A percentile compares a stretch with the other conserved stretches of the same genome.
These are phyloP conservation scores for Solanum verrucosum DNA, from an alignment of 257 asterid genomes.

Conservation along the genomic window DNA sequence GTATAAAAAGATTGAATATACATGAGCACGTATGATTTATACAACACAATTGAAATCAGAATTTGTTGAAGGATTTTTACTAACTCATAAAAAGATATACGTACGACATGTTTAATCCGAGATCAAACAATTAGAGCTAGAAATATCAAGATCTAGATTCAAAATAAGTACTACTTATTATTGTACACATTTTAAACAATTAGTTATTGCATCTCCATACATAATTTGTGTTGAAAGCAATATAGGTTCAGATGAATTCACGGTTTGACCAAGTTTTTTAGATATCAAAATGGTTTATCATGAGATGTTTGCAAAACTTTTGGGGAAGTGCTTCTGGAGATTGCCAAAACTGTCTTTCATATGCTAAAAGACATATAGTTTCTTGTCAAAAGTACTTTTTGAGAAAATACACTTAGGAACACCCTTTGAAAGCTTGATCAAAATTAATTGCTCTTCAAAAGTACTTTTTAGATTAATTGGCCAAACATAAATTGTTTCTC, in stretches of 20 bases:
- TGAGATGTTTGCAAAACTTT: not conserved
- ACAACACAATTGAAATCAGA: not conserved
- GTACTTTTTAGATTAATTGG: not conserved
- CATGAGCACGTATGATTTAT: not conserved
- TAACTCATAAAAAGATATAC: not conserved
- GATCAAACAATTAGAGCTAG: not conserved
- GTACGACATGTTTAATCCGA: not conserved
- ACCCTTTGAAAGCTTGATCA: not conserved
- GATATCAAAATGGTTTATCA: not conserved
- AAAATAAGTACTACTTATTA: not conserved
- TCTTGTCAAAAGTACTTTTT: too few species aligned
- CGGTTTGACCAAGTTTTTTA: not conserved
- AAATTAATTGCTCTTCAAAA: not conserved
- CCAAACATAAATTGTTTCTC: not conserved
- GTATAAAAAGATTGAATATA: not conserved
- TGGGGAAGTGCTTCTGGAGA: not conserved
- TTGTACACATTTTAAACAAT: not conserved
- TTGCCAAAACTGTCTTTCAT: not conserved
- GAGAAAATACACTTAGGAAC: not conserved
- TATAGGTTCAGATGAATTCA: not conserved
- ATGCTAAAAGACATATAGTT: not conserved
- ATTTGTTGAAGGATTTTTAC: not conserved
- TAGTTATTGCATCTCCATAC: not conserved
- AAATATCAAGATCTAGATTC: not conserved
- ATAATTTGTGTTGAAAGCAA: not conserved